Conservation (phyloP, 169 alveolate genomes). For the Cryptosporidium bovis region DNA sequence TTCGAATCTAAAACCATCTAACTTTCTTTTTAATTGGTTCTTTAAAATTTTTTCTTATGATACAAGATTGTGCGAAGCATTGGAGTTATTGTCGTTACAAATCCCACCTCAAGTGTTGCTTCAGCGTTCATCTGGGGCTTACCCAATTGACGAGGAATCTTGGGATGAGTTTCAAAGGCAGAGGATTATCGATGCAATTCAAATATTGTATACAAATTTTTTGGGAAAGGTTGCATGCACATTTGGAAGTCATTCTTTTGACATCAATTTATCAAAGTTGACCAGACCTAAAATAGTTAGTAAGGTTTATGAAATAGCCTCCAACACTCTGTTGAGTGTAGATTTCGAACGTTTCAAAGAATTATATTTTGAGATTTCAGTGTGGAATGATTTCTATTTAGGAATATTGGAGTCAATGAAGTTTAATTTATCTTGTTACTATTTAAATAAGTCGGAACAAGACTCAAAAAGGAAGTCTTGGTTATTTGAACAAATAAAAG, state of each 20-base stretch:
- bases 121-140: conserved; percentile 72
- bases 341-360: conserved; percentile 63
- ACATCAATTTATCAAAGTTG: conserved; percentile 17
- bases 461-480: conserved; percentile 13
- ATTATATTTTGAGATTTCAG: conserved; percentile 37
- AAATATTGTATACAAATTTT: conserved; percentile 32
- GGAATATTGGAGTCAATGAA: conserved; percentile 34
- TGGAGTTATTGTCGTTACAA: conserved; percentile 50
- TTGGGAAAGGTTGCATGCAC: conserved; percentile 59
- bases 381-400: conserved; percentile 65
- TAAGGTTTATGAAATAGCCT: conserved; percentile 63
- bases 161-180: conserved; percentile 75
- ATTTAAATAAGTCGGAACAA: neutral
- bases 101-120: conserved; percentile 35
- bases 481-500: conserved; percentile 45
- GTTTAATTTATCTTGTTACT: neutral
- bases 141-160: conserved; percentile 74
- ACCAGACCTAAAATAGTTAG: conserved; percentile 25
- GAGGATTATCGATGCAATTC: conserved; percentile 61
- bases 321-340: conserved; percentile 36
- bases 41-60: conserved; percentile 49
- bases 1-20: neutral
- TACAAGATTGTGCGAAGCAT: conserved; percentile 36
- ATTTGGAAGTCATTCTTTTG: conserved; percentile 28
- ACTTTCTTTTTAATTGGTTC: conserved; percentile 32